Evolutionary conservation across 495 filamentous ascomycete species (phyloP), one percentile per base, ranked within the genome.

Genomic region (Xylaria telfairii): DNA sequence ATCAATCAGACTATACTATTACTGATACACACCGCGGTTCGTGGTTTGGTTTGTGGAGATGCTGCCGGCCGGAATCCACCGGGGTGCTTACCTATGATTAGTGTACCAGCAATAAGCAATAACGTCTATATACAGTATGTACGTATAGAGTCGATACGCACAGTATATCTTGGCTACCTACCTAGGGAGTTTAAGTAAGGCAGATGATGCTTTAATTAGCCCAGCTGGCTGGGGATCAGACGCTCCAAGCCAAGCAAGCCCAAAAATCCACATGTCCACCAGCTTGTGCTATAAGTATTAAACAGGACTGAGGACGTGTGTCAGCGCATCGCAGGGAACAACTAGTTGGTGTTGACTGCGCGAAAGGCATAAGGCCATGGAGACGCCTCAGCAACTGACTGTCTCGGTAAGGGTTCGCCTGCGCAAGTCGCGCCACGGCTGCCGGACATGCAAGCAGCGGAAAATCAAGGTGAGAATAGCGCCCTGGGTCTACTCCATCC

Each of bases 351-450:
- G 5, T 21, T 9, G 28, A 51, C 19, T n/a, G 28, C 28, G 5
- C 3, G 5, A 68, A 12, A 21, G 17, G 65, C 10, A 34, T 28
- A 13, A 46, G 44, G n/a, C 42, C 21, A 65, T 47, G 44, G 26
- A 46, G 61, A 54, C 13, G 5, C 15, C 57, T 30, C 41, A 56
- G 42, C 13, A 51, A 32, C 32, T 66, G 26, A 66, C 64, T 19
- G 61, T 64, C 6, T 54, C 68, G 19, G 15, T 42, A 13, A 37
- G 41, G 42, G 54, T 64, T 6, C 57, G 68, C 8, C 68, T 70
- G 21, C 68, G 68, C 46, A 70, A 70, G 24, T 70, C 68, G 26
- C 68, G 68, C 21, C 68, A 70, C 26, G 68, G 68, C 59, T 70
- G 68, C 9, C 56, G 49, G 47, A 62, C 59, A 54, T 70, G 68